phyloP scores from a whole-genome alignment of 75 land plant genomes.

The Selaginella moellendorffii region DNA sequence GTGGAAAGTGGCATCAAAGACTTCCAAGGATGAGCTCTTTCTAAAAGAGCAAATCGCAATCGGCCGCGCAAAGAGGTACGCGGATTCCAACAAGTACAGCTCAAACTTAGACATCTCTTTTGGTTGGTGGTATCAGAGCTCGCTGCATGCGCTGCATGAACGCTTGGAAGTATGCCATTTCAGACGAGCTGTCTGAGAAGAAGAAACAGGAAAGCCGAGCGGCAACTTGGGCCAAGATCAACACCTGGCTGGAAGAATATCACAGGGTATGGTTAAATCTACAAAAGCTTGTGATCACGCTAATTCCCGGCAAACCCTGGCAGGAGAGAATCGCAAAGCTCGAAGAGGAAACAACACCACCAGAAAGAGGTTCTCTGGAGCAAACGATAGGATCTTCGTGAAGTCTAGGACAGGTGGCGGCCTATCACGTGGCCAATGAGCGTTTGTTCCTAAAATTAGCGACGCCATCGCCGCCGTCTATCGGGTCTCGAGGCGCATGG shows the following conservation, averaged over 20 bases:
- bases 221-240: not conserved
- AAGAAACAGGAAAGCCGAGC: not conserved
- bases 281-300: too few species aligned
- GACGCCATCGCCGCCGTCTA: too few species aligned
- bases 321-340: too few species aligned
- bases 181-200: not conserved
- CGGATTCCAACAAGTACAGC: not conserved
- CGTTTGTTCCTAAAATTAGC: too few species aligned
- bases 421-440: too few species aligned
- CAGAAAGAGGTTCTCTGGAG: too few species aligned
- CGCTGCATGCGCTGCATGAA: not conserved
- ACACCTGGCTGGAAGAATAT: not conserved
- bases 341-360: too few species aligned
- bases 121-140: not conserved
- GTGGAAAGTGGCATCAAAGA: not conserved
- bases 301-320: too few species aligned
- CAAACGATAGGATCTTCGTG: too few species aligned
- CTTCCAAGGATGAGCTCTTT: not conserved
- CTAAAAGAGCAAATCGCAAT: not conserved
- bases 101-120: not conserved
- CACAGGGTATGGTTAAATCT: too few species aligned
- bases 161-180: not conserved
- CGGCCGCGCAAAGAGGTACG: not conserved
- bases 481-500: too few species aligned
- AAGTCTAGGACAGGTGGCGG: too few species aligned